Conservation (phyloP, 2,329 filamentous ascomycete species). For the Penicillium vulpinum region DNA sequence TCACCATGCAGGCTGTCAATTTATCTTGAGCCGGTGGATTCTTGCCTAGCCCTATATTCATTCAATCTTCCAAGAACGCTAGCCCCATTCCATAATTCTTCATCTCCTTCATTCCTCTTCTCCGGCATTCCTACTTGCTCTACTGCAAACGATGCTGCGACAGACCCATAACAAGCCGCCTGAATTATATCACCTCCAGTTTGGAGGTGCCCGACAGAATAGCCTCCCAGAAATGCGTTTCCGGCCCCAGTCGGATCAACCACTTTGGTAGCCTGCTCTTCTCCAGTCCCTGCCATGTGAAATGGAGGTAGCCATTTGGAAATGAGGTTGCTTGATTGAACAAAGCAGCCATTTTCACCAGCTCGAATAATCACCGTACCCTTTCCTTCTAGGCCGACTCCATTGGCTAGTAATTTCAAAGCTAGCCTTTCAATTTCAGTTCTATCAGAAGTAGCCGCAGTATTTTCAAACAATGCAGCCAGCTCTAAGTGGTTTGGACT, state of each 20-base stretch:
- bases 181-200: constrained; percentile 20
- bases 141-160: constrained; percentile 36
- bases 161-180: constrained; percentile 33
- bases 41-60: constrained; percentile 16
- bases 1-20: too few relatives aligned
- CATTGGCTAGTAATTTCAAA: constrained; percentile 6
- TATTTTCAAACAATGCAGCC: constrained; percentile 19
- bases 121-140: constrained; percentile 34
- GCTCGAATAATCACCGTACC: constrained; percentile 31
- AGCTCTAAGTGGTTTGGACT: constrained; percentile 44
- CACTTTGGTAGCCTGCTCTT: constrained; percentile 14
- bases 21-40: too few relatives aligned
- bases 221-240: constrained; percentile 40
- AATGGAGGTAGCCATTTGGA: constrained; percentile 34
- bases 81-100: constrained; percentile 24
- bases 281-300: constrained; percentile 4
- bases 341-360: constrained; percentile 33
- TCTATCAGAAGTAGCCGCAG: background rate
- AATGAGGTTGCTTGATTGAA: constrained; percentile 10
- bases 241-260: constrained; percentile 41
- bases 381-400: constrained; percentile 17
- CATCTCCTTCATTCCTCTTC: background rate
- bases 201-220: constrained; percentile 27
- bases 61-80: constrained; percentile 14
- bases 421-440: constrained; percentile 16